phyloP scores from a whole-genome alignment of 352 stramenopile genomes.

The Lagenidium giganteum region DNA sequence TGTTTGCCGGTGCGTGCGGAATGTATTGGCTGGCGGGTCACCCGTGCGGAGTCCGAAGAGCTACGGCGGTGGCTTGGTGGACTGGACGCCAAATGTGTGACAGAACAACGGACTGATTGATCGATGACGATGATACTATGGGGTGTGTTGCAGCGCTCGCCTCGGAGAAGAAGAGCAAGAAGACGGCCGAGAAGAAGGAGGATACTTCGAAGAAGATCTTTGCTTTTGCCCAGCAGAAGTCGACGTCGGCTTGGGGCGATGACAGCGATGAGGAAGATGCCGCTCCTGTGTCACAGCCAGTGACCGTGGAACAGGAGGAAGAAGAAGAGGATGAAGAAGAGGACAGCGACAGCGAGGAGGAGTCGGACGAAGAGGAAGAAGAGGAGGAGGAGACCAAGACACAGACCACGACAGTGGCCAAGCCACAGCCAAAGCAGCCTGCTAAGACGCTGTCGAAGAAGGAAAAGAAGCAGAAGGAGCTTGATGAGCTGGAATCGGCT shows the following conservation, averaged over 20 bases:
- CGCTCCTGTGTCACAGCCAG: slow-evolving; percentile 22
- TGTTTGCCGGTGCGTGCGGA: slow-evolving; percentile 15
- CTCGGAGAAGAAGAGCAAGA: slow-evolving; percentile 69
- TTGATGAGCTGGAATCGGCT: slow-evolving; percentile 68
- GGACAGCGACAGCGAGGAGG: slow-evolving; percentile 25
- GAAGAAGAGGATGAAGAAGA: slow-evolving; percentile 33
- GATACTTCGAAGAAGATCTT: slow-evolving; percentile 39
- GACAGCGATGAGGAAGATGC: slow-evolving; percentile 73
- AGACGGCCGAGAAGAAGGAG: slow-evolving; percentile 29
- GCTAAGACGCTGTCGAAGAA: slow-evolving; percentile 63
- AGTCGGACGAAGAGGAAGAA: slow-evolving; percentile 41
- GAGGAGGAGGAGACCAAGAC: slow-evolving; percentile 27
- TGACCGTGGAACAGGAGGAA: slow-evolving; percentile 31
- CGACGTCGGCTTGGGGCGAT: slow-evolving; percentile 57
- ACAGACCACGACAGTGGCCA: slow-evolving; percentile 16
- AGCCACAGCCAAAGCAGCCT: slow-evolving; percentile 25
- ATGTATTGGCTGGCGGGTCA: neutral
- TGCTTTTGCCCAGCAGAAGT: slow-evolving; percentile 69
- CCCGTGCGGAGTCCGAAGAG: too few species aligned
- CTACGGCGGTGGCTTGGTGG: too few species aligned
- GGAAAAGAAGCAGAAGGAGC: slow-evolving; percentile 76
- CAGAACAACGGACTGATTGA: neutral
- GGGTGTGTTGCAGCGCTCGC: slow-evolving; percentile 58
- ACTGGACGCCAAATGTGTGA: too few species aligned
- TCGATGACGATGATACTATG: neutral